phyloP scores from a whole-genome alignment of 169 alveolate genomes.

The Eimeria tenella region DNA sequence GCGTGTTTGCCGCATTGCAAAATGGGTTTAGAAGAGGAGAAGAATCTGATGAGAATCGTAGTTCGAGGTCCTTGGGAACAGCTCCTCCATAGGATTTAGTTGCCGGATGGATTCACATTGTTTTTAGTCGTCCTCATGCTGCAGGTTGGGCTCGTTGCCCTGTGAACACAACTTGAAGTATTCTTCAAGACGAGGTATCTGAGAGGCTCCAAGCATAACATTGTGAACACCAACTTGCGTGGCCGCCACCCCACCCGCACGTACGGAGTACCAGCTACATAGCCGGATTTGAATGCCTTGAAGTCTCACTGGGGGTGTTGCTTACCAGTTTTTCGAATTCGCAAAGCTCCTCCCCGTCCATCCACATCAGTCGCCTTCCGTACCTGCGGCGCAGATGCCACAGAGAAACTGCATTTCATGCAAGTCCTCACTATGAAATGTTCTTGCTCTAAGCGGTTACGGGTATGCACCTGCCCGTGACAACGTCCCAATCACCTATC shows the following conservation, averaged over 20 bases:
- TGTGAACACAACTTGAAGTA: constrained; percentile 35
- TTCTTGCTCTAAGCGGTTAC: neutral
- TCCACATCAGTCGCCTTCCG: constrained; percentile 77
- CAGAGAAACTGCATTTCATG: neutral
- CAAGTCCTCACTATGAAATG: neutral
- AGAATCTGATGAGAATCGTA: too few relatives aligned
- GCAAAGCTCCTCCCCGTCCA: constrained; percentile 75
- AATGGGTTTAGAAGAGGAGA: too few relatives aligned
- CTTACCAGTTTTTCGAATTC: constrained; percentile 80
- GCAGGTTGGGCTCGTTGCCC: neutral
- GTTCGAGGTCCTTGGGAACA: too few relatives aligned
- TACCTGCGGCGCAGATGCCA: constrained; percentile 59
- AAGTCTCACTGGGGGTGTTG: neutral
- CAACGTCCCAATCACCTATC: constrained; percentile 68
- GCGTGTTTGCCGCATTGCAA: too few relatives aligned
- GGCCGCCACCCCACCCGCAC: too few relatives aligned
- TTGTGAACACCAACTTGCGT: too few relatives aligned
- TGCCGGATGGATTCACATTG: too few relatives aligned
- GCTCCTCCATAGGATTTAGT: too few relatives aligned
- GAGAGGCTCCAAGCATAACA: neutral
- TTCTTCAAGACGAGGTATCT: constrained; percentile 72
- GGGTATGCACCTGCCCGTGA: neutral
- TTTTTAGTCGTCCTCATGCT: too few relatives aligned
- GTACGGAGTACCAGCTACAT: too few relatives aligned
- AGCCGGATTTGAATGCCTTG: neutral